These are phyloP conservation scores for Tothia fuscella DNA, from an alignment of 2,329 filamentous ascomycete species.

Conservation along the genomic window DNA sequence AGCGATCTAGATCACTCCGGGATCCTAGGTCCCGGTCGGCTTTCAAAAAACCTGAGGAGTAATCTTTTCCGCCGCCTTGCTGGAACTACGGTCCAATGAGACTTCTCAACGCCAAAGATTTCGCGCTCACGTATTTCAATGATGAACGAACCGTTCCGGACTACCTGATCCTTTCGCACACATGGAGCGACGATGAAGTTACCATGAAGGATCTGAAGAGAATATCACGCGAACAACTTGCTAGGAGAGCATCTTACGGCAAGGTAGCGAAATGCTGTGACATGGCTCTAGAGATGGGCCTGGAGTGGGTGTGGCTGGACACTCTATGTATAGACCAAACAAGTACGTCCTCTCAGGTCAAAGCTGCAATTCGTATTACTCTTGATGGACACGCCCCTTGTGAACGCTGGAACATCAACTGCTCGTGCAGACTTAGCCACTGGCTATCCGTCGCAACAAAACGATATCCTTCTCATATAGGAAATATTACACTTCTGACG, in stretches of 20 bases:
- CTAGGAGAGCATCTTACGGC: background rate
- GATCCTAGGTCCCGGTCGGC: too few relatives aligned
- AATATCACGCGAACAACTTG: background rate
- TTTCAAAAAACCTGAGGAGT: background rate
- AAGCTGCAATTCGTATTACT: too few relatives aligned
- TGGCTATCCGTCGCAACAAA: too few relatives aligned
- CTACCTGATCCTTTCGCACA: conserved; percentile 10
- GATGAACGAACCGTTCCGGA: background rate
- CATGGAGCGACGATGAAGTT: conserved; percentile 6
- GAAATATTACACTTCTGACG: too few relatives aligned
- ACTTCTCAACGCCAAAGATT: background rate
- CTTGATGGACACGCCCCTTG: too few relatives aligned
- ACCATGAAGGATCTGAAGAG: conserved; percentile 1
- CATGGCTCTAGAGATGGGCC: background rate
- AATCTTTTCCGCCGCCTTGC: too few relatives aligned
- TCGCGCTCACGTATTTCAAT: background rate
- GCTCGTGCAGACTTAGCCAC: too few relatives aligned
- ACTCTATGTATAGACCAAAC: conserved; percentile 1
- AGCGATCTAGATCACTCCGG: too few relatives aligned
- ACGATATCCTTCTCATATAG: too few relatives aligned
- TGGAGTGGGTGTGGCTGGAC: background rate
- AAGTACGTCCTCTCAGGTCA: too few relatives aligned
- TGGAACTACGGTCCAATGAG: too few relatives aligned
- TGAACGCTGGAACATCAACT: too few relatives aligned
- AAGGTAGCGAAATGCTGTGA: background rate